Evolutionary conservation across 169 alveolate genomes (phyloP).

Genomic region (Plasmodium yoelii): DNA sequence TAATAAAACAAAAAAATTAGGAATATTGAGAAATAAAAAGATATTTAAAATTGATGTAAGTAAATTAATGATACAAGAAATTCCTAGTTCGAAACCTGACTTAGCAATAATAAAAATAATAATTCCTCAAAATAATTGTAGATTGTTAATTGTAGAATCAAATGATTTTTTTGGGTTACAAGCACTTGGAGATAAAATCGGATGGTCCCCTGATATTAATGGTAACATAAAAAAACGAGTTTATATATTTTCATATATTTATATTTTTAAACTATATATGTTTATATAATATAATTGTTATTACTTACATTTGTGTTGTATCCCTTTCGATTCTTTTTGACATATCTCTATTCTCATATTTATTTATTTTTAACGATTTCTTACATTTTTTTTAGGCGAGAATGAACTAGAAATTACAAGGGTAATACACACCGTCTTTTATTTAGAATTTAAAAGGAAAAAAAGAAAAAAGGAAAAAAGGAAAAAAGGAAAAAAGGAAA

Average conservation of each 20-base stretch:
- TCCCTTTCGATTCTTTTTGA: too few relatives aligned
- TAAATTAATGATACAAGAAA: constrained; percentile 29
- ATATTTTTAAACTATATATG: background rate
- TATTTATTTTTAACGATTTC: too few relatives aligned
- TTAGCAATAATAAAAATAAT: constrained; percentile 26
- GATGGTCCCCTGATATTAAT: constrained; percentile 19
- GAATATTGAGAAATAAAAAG: constrained; percentile 26
- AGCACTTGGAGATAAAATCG: constrained; percentile 58
- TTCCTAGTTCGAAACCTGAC: constrained; percentile 13
- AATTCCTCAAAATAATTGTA: constrained; percentile 1
- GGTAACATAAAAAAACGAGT: constrained; percentile 3
- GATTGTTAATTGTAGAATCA: constrained; percentile 19
- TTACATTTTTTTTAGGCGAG: too few relatives aligned
- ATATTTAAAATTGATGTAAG: constrained; percentile 20
- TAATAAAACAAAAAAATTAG: constrained; percentile 1
- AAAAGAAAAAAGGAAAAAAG: too few relatives aligned
- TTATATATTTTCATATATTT: background rate
- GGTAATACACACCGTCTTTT: too few relatives aligned
- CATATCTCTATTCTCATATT: too few relatives aligned
- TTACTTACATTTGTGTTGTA: too few relatives aligned
- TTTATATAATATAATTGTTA: too few relatives aligned
- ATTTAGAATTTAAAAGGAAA: too few relatives aligned
- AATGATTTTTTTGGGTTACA: constrained; percentile 32
- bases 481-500: too few relatives aligned
- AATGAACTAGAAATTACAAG: too few relatives aligned